A percentile compares a stretch with the other conserved stretches of the same genome.
These are phyloP conservation scores for Gossypium turneri DNA, from an alignment of 345 rosid genomes.

Conservation along the genomic window DNA sequence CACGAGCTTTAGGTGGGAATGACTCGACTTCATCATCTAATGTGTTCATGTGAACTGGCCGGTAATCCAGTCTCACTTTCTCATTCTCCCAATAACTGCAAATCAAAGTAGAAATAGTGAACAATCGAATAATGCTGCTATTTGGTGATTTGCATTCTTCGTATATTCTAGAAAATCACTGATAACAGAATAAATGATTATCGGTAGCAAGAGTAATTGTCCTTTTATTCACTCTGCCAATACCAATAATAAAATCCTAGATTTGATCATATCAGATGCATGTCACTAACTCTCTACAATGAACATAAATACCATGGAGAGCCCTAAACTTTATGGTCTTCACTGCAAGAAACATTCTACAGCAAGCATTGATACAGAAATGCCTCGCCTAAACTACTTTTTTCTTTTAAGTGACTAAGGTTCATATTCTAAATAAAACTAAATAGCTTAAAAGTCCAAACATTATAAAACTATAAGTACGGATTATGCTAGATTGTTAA, in stretches of 20 bases:
- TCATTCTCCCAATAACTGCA: constrained; percentile 88
- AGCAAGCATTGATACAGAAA: not conserved
- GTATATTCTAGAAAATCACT: not conserved
- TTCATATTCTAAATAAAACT: not conserved
- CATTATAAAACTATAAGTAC: not conserved
- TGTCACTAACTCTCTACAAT: not conserved
- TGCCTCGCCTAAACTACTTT: not conserved
- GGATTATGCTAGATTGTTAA: not conserved
- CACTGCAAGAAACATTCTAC: not conserved
- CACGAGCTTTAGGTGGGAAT: constrained; percentile 98
- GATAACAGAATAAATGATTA: not conserved
- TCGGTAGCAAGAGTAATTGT: not conserved
- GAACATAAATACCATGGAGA: not conserved
- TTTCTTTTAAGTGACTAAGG: not conserved
- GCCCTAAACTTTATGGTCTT: not conserved
- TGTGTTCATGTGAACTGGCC: constrained; percentile 98
- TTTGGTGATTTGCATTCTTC: not conserved
- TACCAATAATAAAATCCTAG: not conserved
- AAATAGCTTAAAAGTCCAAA: not conserved
- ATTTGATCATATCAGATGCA: not conserved
- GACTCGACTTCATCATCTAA: constrained; percentile 80
- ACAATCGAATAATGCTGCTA: not conserved
- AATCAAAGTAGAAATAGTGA: not conserved
- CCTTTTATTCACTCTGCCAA: not conserved
- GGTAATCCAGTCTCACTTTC: constrained; percentile 84